A percentile compares a stretch with the other conserved stretches of the same genome.
Conservation (phyloP, 1,139 yeast genomes). For the Saccharomyces hybrid region DNA sequence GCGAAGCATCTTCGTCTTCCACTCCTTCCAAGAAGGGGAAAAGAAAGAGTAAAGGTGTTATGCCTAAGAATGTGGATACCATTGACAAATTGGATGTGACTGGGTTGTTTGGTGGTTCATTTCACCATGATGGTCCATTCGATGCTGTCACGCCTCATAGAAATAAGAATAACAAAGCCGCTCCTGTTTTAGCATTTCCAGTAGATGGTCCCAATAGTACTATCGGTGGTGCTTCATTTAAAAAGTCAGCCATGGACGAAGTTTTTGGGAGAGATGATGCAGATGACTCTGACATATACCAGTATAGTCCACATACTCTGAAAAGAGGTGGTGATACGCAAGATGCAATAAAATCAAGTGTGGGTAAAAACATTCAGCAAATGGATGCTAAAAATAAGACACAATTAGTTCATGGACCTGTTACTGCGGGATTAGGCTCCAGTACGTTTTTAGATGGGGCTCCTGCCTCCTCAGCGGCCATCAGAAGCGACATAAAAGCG, state of each 20-base stretch:
- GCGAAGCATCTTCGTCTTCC: conserved; percentile 8
- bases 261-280: conserved; percentile 25
- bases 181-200: conserved; percentile 94
- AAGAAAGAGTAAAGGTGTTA: conserved; percentile 43
- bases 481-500: conserved; percentile 32
- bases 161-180: conserved; percentile 69
- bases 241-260: conserved; percentile 30
- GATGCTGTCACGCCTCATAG: conserved; percentile 98
- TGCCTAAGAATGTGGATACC: conserved; percentile 55
- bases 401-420: conserved; percentile 72
- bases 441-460: conserved; percentile 94
- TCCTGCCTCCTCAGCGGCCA: conserved; percentile 68
- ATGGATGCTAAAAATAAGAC: conserved; percentile 68
- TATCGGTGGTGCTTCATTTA: conserved; percentile 51
- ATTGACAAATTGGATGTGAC: conserved; percentile 94
- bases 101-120: conserved; percentile 88
- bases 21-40: conserved; percentile 32
- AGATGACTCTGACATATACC: conserved; percentile 25
- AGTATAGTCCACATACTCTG: conserved; percentile 81
- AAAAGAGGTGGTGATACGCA: conserved; percentile 32
- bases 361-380: conserved; percentile 41
- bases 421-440: conserved; percentile 83
- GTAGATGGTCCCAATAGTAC: conserved; percentile 90
- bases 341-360: conserved; percentile 42
- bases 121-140: conserved; percentile 98